phyloP scores from a whole-genome alignment of 495 filamentous ascomycete species.

The Durotheca rogersii region DNA sequence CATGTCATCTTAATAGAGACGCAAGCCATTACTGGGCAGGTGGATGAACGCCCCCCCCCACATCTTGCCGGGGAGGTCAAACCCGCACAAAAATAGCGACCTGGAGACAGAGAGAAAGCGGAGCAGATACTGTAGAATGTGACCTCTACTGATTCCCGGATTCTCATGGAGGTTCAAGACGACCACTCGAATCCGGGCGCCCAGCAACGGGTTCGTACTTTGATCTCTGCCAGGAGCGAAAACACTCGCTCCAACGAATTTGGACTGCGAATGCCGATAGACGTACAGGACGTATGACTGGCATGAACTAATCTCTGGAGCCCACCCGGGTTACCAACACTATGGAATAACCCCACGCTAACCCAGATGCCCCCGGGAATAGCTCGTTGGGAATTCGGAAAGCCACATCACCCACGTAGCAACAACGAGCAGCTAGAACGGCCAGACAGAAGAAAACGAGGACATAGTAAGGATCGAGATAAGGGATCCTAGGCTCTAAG shows the following conservation, averaged over 20 bases:
- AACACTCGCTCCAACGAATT: conserved; percentile 42
- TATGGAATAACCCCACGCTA: background rate
- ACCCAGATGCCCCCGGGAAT: background rate
- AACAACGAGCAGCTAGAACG: no score
- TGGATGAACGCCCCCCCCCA: conserved; percentile 14
- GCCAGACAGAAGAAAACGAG: no score
- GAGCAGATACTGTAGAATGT: conserved; percentile 38
- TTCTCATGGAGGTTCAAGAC: conserved; percentile 48
- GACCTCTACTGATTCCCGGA: conserved; percentile 53
- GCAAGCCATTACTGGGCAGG: conserved; percentile 8
- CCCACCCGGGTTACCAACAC: background rate
- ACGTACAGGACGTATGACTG: conserved; percentile 38
- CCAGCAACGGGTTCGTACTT: conserved; percentile 48
- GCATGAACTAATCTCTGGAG: conserved; percentile 17
- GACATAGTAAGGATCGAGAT: background rate
- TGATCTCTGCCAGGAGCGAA: conserved; percentile 46
- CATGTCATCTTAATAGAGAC: conserved; percentile 15
- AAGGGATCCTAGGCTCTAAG: no score
- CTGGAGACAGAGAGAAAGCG: conserved; percentile 16
- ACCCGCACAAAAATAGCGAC: conserved; percentile 13
- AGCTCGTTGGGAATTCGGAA: background rate
- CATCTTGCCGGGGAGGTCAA: no score
- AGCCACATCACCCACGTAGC: no score
- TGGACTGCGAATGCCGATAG: conserved; percentile 40
- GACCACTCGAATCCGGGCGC: conserved; percentile 50